These are phyloP conservation scores for Pontederia paniculata DNA, from an alignment of 176 grass and related monocot species.

Conservation along the genomic window DNA sequence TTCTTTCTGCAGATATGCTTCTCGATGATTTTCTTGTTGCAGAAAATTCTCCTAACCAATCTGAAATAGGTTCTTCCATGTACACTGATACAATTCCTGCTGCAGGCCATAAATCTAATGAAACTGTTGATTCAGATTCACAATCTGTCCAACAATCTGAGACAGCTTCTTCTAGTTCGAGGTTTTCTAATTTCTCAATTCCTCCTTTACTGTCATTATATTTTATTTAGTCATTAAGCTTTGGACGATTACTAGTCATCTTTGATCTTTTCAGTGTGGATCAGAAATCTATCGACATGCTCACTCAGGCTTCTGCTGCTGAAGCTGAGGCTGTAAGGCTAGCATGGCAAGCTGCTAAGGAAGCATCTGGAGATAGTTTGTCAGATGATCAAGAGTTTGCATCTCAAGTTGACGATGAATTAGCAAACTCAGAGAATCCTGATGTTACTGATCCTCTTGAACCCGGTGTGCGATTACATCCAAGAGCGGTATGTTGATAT, in stretches of 20 bases:
- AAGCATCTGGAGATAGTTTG: conserved; percentile 68
- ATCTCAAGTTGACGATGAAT: conserved; percentile 57
- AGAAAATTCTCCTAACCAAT: conserved; percentile 76
- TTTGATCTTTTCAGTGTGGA: conserved; percentile 35
- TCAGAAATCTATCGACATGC: conserved; percentile 84
- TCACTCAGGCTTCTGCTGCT: conserved; percentile 80
- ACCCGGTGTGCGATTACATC: conserved; percentile 75
- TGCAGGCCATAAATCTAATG: conserved; percentile 30
- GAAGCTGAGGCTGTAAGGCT: conserved; percentile 98
- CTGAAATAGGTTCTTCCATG: conserved; percentile 51
- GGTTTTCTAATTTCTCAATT: conserved; percentile 14
- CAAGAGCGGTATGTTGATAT: conserved; percentile 68
- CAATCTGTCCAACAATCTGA: conserved; percentile 38
- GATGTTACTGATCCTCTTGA: conserved; percentile 55
- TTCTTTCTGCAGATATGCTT: conserved; percentile 61
- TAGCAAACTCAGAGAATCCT: conserved; percentile 39
- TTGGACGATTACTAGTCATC: background rate
- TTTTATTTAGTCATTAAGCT: conserved; percentile 9
- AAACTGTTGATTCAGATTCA: conserved; percentile 36
- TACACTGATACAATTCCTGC: conserved; percentile 44
- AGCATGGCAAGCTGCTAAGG: conserved; percentile 83
- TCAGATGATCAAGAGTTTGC: conserved; percentile 80
- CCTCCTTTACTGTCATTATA: background rate
- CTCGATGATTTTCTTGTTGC: conserved; percentile 88
- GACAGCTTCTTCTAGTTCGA: conserved; percentile 31